Conservation (phyloP, 192 early-diverging fungal species). For the Cladochytrium replicatum region DNA sequence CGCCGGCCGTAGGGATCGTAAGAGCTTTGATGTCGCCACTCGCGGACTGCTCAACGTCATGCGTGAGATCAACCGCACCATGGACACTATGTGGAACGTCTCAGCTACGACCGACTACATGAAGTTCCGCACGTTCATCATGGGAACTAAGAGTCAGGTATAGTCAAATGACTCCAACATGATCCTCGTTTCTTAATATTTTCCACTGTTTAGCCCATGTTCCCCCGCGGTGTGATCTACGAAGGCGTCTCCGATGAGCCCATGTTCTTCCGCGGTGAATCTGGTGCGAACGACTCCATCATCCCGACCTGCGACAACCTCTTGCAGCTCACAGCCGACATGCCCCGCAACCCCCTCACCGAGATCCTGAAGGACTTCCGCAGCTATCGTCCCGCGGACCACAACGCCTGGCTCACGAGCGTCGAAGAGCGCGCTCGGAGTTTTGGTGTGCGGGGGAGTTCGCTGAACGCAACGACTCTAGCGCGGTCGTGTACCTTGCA, state of each 20-base stretch:
- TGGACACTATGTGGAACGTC: constrained; percentile 74
- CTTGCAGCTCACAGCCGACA: constrained; percentile 65
- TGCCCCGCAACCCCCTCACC: constrained; percentile 75
- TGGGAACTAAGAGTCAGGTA: constrained; percentile 81
- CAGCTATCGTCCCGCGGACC: constrained; percentile 68
- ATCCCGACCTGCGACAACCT: constrained; percentile 80
- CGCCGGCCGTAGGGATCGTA: constrained; percentile 41
- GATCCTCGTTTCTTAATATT: too few species aligned
- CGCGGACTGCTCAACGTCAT: constrained; percentile 48
- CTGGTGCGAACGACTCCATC: constrained; percentile 78
- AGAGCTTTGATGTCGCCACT: constrained; percentile 50
- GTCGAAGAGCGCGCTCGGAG: constrained; percentile 37
- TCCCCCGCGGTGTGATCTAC: constrained; percentile 79
- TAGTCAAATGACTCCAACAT: too few species aligned
- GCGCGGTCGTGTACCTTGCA: constrained; percentile 60
- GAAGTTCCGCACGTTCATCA: constrained; percentile 87
- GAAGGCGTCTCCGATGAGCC: constrained; percentile 51
- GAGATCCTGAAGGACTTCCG: constrained; percentile 65
- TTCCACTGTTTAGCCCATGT: too few species aligned
- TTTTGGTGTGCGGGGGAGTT: constrained; percentile 15
- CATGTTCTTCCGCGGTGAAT: constrained; percentile 67
- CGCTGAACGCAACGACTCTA: constrained; percentile 29
- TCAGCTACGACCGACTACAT: constrained; percentile 60
- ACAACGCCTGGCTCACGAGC: constrained; percentile 64
- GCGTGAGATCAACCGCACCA: constrained; percentile 57